A percentile compares a stretch with the other conserved stretches of the same genome.
These are phyloP conservation scores for Phytopythium cucurbitacearum DNA, from an alignment of 352 stramenopile species.

Conservation along the genomic window DNA sequence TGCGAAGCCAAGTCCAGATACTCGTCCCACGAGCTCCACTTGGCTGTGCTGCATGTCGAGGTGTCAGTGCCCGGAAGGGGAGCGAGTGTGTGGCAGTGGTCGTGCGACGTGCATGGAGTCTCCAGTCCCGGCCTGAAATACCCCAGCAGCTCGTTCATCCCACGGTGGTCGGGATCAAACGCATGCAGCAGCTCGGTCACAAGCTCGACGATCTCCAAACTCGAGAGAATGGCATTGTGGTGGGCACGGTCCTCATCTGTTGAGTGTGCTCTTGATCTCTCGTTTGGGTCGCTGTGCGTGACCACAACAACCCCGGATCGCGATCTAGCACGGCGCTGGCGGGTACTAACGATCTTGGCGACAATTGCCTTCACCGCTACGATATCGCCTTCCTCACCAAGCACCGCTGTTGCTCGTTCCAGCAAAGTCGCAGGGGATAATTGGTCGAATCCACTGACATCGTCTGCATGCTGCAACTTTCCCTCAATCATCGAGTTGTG, in stretches of 20 bases:
- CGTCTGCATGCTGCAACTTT: no score
- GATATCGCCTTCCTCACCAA: constrained; percentile 14
- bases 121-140: neutral
- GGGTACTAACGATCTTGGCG: constrained; percentile 7
- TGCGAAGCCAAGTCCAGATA: constrained; percentile 10
- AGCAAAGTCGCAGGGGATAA: constrained; percentile 8
- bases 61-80: no score
- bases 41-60: constrained; percentile 7
- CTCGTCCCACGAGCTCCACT: constrained; percentile 22
- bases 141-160: constrained; percentile 19
- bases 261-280: neutral
- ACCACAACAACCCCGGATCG: neutral
- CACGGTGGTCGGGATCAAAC: constrained; percentile 24
- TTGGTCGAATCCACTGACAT: neutral
- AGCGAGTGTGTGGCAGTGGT: constrained; percentile 8
- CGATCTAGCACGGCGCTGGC: neutral
- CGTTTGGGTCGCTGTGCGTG: constrained; percentile 3
- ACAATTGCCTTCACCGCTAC: constrained; percentile 16
- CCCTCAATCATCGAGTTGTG: constrained; percentile 13
- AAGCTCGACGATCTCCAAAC: constrained; percentile 15
- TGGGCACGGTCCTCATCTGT: neutral
- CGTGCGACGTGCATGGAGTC: constrained; percentile 4
- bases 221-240: constrained; percentile 3
- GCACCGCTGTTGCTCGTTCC: constrained; percentile 2
- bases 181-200: constrained; percentile 17